Base-by-base conservation (phyloP, 192 early-diverging fungal species). In the Funneliformis geosporum region DNA sequence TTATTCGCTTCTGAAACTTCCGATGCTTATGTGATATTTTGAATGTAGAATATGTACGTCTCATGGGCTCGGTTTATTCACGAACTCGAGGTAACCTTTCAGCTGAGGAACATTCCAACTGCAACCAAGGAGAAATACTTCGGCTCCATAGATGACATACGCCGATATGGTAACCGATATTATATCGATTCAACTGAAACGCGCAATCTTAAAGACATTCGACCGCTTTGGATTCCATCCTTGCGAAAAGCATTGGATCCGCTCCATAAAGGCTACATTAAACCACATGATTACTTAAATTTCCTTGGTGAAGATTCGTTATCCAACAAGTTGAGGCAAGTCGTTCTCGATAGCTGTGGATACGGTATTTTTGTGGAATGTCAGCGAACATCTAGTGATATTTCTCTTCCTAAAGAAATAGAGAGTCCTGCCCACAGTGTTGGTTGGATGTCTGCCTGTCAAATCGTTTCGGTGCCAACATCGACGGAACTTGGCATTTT, bases 1-100 rank as follows among this genome's bases (percentile, higher is more conserved):
- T 74, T n/a, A 74, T 38, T 74, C 33, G 60, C 16, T 18, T 16
- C n/a, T 75, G 8, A 61, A 5, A 28, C 23, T 64, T 64, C 39
- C 4, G 60, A 75, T 9, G 0, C n/a, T 14, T 23, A 38, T 39
- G 21, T 61, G 38, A 69, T 21, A 18, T 33, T 69, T 40, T 69
- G 39, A 69, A 69, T 33, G 23, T 46, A 76, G 75, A 76, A 27
- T 65, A 28, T 76, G 23, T 76, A 76, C 8, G 75, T 76, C 28
- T 77, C 75, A 33, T 77, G 75, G 75, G 75, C 75, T 62, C 60
- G 75, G 60, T 77, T 77, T 39, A 38, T 77, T 33, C 61, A 77
- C 21, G 61, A 77, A 66, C 18, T 67, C 18, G 75, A 77, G 21
- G 25, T 33, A 23, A 43, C 55, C 18, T 67, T 77, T 38, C 23